A percentile compares a stretch with the other conserved stretches of the same genome.
Evolutionary conservation across 2,329 filamentous ascomycete genomes (phyloP).

Genomic region (Teratosphaeria pseudoeucalypti): DNA sequence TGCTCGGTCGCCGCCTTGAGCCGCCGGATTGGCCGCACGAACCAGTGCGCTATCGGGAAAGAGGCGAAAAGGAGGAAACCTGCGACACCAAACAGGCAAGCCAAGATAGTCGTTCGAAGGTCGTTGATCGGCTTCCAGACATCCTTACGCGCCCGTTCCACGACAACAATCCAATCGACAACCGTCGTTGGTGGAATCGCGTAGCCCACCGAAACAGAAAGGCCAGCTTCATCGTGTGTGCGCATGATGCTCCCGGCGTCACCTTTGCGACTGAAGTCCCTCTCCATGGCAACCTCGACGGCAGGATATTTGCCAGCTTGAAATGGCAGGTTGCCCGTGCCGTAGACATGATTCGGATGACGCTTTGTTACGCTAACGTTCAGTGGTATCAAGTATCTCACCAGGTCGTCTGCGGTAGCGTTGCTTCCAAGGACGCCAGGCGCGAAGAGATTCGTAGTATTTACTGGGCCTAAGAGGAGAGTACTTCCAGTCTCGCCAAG

Average conservation of each 20-base stretch:
- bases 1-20: slow-evolving; percentile 66
- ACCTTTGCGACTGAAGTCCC: slow-evolving; percentile 35
- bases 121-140: slow-evolving; percentile 65
- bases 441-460: slow-evolving; percentile 49
- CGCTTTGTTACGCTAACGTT: slow-evolving; percentile 15
- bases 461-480: slow-evolving; percentile 58
- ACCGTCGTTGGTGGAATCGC: slow-evolving; percentile 57
- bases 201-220: slow-evolving; percentile 67
- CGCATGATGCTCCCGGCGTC: slow-evolving; percentile 56
- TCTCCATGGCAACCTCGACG: slow-evolving; percentile 49
- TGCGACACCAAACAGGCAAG: slow-evolving; percentile 73
- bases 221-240: slow-evolving; percentile 61
- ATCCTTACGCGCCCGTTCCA: slow-evolving; percentile 66
- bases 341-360: slow-evolving; percentile 21
- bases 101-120: slow-evolving; percentile 69
- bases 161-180: slow-evolving; percentile 71
- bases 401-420: slow-evolving; percentile 11
- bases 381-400: slow-evolving; percentile 22
- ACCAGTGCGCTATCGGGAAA: slow-evolving; percentile 70
- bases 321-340: slow-evolving; percentile 43
- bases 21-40: slow-evolving; percentile 67
- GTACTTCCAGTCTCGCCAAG: slow-evolving; percentile 60
- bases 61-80: slow-evolving; percentile 60
- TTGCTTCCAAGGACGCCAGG: slow-evolving; percentile 23
- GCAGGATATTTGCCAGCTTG: slow-evolving; percentile 52